Evolutionary conservation across 148 eudicot genomes (phyloP), one percentile per base, ranked within the genome.

Genomic region (Camellia lanceoleosa): DNA sequence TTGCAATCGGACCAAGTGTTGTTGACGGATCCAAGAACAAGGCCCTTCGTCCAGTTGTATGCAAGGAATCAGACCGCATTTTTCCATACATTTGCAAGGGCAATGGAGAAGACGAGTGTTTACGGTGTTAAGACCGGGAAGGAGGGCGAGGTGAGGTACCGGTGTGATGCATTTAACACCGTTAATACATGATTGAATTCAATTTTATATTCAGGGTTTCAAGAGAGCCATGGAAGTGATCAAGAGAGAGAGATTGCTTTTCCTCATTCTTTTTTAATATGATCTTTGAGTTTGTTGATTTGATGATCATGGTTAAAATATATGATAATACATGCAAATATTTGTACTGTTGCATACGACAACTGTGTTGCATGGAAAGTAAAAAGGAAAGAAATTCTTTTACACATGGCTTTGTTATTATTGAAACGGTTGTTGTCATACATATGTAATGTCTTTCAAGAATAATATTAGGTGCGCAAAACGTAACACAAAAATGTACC

Each of bases 101-200:
- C 82, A 15, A 83, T 83, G 82, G 75, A 73, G 79, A 83, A 83
- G 78, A 63, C 74, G 38, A 79, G 82, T 10, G 18, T 79, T 15
- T 7, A 9, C 14, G 85, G 79, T 0, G 79, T 83, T 3, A 79
- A 83, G 75, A 83, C 82, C 16, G 85, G 85, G 1, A 16, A 52
- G 68, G n/a, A 42, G 0, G 85, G 85, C 0, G 71, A 79, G 79
- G 76, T 83, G 9, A 73, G 85, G 55, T 43, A n/a, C 61, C 47
- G 84, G 64, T 82, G 84, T 63, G 85, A 83, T 55, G 65, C 44
- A 44, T 23, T 79, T 63, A 83, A 49, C 52, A 83, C 44, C 6
- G 52, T 49, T 5, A 49, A 7, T 5, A 49, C 52, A 49, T 49
- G 46, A 11, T 30, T 66, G 46, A 30, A 30, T 30, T 30, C 1